Evolutionary conservation across 2,329 filamentous ascomycete genomes (phyloP), one percentile per base, ranked within the genome.

Genomic region (Xylariomycetidae sp.): DNA sequence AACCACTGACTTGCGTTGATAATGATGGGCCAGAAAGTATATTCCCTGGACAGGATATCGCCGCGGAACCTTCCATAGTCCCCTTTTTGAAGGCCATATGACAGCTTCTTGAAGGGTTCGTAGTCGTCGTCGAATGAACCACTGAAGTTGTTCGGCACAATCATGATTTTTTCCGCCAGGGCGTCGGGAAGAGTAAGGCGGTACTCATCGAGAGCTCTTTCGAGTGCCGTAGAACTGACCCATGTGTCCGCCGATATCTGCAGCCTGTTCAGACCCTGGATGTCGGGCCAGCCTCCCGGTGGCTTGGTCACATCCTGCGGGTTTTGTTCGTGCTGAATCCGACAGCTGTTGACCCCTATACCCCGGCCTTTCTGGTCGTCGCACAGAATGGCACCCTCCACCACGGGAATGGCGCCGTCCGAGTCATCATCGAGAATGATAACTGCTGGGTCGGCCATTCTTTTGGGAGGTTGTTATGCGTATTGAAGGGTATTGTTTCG

Each of bases 11-110:
- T 31, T 6, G 19, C 13, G 10, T 40, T 13, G 2, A 19, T 17
- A 17, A 40, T 41, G 13, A 50, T 22, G 14, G 48, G 46, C 37
- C 44, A 42, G 4, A 54, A 14, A 14, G 34, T 44, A n/a, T 39
- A 52, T 34, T 44, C 40, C 4, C 28, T 47, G 11, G 2, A 5
- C 14, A 14, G 37, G 13, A 52, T 33, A 6, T 3, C 2, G 7
- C 4, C 8, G 11, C 30, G 37, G 12, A 33, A 38, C n/a, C n/a
- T n/a, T n/a, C n/a, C n/a, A n/a, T n/a, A n/a, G n/a, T n/a, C n/a
- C n/a, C n/a, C n/a, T n/a, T n/a, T n/a, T n/a, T n/a, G n/a, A n/a
- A n/a, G n/a, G n/a, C n/a, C n/a, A n/a, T n/a, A n/a, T n/a, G n/a
- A n/a, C n/a, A n/a, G n/a, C n/a, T n/a, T n/a, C n/a, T n/a, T n/a